Evolutionary conservation across 1,284 basidiomycete species (phyloP).

Genomic region (Cutaneotrichosporon cutaneum): DNA sequence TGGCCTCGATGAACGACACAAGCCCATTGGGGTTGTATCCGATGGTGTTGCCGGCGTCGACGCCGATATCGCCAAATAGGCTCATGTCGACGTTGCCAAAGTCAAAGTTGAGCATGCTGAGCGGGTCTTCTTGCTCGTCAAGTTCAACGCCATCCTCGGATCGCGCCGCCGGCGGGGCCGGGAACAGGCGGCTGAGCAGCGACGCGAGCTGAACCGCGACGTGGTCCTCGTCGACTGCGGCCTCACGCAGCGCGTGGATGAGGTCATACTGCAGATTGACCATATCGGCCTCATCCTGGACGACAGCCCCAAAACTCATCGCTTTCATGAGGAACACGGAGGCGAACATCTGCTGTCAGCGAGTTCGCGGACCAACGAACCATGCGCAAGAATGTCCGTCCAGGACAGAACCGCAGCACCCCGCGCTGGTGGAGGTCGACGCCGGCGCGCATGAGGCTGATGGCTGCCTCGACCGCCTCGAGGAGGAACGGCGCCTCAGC

Average conservation of each 20-base stretch:
- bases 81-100: slow-evolving; percentile 11
- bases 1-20: slow-evolving; percentile 14
- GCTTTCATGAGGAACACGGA: slow-evolving; percentile 20
- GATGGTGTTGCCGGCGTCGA: neutral
- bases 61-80: slow-evolving; percentile 5
- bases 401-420: slow-evolving; percentile 12
- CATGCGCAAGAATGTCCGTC: slow-evolving; percentile 14
- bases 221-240: slow-evolving; percentile 17
- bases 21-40: slow-evolving; percentile 15
- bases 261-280: slow-evolving; percentile 11
- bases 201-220: slow-evolving; percentile 10
- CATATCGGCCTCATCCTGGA: slow-evolving; percentile 8
- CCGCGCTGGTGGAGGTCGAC: slow-evolving; percentile 5
- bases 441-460: slow-evolving; percentile 9
- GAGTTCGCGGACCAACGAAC: neutral
- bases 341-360: slow-evolving; percentile 17
- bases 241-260: slow-evolving; percentile 10
- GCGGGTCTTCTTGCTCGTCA: slow-evolving; percentile 2
- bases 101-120: slow-evolving; percentile 14
- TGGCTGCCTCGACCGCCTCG: slow-evolving; percentile 10
- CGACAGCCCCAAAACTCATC: slow-evolving; percentile 10
- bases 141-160: neutral
- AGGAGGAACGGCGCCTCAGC: slow-evolving; percentile 16
- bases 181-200: slow-evolving; percentile 12
- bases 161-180: neutral